phyloP scores from a whole-genome alignment of 805 yeast genomes.

The Alloascoidea africana region DNA sequence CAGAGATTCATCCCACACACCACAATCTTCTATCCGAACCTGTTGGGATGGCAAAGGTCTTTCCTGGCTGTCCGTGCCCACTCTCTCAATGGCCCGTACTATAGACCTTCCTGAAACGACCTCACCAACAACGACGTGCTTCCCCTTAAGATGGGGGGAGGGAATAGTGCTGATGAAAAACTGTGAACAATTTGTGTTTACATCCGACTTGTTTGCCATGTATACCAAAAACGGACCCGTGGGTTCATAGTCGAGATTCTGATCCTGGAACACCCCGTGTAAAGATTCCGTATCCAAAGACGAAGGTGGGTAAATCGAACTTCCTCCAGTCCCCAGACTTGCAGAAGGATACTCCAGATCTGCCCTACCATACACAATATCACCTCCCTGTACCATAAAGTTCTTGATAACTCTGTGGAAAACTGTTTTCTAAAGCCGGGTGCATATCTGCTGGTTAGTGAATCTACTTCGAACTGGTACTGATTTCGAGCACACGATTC shows the following conservation, averaged over 20 bases:
- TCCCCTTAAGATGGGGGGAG: constrained; percentile 68
- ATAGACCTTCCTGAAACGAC: constrained; percentile 49
- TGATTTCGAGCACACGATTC: too few relatives aligned
- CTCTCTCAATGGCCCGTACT: constrained; percentile 37
- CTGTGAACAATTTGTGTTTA: constrained; percentile 47
- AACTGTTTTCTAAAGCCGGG: constrained; percentile 8
- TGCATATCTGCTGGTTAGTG: constrained; percentile 49
- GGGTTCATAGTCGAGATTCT: constrained; percentile 29
- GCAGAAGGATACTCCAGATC: constrained; percentile 16
- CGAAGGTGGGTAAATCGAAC: constrained; percentile 59
- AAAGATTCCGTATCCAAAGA: constrained; percentile 35
- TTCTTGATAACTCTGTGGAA: constrained; percentile 45
- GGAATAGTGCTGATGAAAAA: constrained; percentile 50
- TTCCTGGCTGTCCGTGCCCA: constrained; percentile 7
- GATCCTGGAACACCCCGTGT: constrained; percentile 46
- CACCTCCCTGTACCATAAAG: constrained; percentile 60
- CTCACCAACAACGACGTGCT: constrained; percentile 70
- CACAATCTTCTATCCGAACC: neutral
- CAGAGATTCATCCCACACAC: neutral
- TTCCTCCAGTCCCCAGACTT: constrained; percentile 58
- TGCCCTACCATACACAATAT: constrained; percentile 31
- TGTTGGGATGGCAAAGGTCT: constrained; percentile 5
- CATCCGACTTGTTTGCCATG: constrained; percentile 53
- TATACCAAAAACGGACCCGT: constrained; percentile 35
- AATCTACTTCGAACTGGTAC: constrained; percentile 43